Conservation (phyloP, 2,329 filamentous ascomycete species). For the Alternaria sp. region DNA sequence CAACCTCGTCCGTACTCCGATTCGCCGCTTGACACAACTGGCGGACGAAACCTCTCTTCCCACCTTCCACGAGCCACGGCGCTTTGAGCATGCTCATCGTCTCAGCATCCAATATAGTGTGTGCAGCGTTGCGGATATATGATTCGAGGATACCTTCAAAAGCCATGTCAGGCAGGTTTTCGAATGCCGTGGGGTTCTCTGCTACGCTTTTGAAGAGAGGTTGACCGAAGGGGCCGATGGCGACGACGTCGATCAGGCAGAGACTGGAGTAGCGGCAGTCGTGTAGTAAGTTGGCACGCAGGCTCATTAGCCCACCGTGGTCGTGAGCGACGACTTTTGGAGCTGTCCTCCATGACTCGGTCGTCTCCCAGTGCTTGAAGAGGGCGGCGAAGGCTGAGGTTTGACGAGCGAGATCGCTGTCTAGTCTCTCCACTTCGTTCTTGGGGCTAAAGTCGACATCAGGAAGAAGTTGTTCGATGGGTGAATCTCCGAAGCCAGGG, state of each 20-base stretch:
- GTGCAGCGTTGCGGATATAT: slow-evolving; percentile 26
- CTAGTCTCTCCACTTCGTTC: slow-evolving; percentile 11
- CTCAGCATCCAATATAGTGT: slow-evolving; percentile 3
- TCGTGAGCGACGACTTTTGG: slow-evolving; percentile 30
- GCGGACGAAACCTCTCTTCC: slow-evolving; percentile 23
- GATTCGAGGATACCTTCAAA: slow-evolving; percentile 27
- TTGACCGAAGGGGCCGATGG: slow-evolving; percentile 29
- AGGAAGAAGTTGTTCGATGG: slow-evolving; percentile 7
- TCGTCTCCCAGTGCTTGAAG: slow-evolving; percentile 19
- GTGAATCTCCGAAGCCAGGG: slow-evolving; percentile 27
- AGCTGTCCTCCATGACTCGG: slow-evolving; percentile 3
- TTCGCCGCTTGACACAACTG: slow-evolving; percentile 28
- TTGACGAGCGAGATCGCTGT: slow-evolving; percentile 24
- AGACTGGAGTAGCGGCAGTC: slow-evolving; percentile 22
- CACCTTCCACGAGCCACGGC: slow-evolving; percentile 20
- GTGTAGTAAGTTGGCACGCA: slow-evolving; percentile 25
- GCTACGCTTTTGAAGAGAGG: slow-evolving; percentile 22
- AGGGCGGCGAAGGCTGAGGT: slow-evolving; percentile 22
- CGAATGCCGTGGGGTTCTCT: slow-evolving; percentile 17
- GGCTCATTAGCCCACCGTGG: slow-evolving; percentile 27
- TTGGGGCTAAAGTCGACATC: not conserved
- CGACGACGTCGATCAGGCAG: slow-evolving; percentile 26
- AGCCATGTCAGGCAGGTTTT: slow-evolving; percentile 19
- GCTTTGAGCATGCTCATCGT: slow-evolving; percentile 17
- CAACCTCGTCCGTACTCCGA: slow-evolving; percentile 23